Evolutionary conservation across 2,329 filamentous ascomycete species (phyloP).

Genomic region (Pseudocercospora fuligena): DNA sequence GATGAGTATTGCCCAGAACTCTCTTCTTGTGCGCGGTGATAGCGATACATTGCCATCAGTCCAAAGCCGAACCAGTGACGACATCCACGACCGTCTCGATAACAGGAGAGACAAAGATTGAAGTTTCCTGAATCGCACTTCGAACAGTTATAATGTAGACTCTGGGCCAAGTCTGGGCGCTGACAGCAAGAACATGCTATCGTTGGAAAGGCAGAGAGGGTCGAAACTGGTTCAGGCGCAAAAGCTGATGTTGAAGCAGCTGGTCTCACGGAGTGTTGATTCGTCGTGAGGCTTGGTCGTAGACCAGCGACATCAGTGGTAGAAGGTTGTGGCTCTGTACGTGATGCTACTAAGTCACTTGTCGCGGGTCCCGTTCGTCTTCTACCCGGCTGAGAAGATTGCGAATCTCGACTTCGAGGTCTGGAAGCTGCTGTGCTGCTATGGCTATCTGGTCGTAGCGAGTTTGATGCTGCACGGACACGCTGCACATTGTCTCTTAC

Average conservation of each 20-base stretch:
- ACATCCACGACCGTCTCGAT: conserved; percentile 76
- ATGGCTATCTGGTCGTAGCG: conserved; percentile 14
- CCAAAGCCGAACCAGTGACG: conserved; percentile 89
- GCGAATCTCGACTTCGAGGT: conserved; percentile 19
- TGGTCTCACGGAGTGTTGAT: conserved; percentile 25
- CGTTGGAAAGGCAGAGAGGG: conserved; percentile 54
- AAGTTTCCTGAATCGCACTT: conserved; percentile 72
- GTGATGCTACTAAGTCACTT: neutral
- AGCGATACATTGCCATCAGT: conserved; percentile 63
- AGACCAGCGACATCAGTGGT: conserved; percentile 24
- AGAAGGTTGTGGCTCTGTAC: conserved; percentile 7
- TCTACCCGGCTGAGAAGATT: conserved; percentile 6
- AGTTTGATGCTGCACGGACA: conserved; percentile 27
- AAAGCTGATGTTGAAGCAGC: conserved; percentile 34
- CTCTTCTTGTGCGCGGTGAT: conserved; percentile 42
- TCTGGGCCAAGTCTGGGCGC: conserved; percentile 76
- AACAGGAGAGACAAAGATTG: conserved; percentile 82
- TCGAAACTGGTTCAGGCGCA: conserved; percentile 49
- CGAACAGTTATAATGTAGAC: conserved; percentile 81
- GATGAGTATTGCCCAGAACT: conserved; percentile 47
- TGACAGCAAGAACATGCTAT: conserved; percentile 76
- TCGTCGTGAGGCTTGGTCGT: conserved; percentile 16
- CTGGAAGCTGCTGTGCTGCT: neutral
- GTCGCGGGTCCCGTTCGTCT: conserved; percentile 9
- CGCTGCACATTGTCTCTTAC: conserved; percentile 26